These are phyloP conservation scores for Casaregolazyma lundiana DNA, from an alignment of 1,139 yeast species.

Conservation along the genomic window DNA sequence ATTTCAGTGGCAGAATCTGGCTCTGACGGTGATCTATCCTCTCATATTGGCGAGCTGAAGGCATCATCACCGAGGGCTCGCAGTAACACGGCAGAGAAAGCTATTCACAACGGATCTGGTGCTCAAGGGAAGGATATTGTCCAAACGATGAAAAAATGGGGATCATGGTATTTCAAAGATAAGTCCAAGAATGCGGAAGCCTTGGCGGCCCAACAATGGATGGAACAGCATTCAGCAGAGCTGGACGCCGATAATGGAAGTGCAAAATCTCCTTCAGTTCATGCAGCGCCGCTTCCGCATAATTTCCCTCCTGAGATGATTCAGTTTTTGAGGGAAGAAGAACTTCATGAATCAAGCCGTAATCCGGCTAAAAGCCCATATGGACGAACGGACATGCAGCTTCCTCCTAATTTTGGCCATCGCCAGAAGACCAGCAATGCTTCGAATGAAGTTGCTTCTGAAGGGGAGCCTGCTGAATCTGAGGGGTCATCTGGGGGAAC, in stretches of 20 bases:
- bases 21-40: slow-evolving; percentile 10
- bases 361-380: slow-evolving; percentile 18
- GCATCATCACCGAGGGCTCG: neutral
- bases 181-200: slow-evolving; percentile 14
- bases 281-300: slow-evolving; percentile 29
- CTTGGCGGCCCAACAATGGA: neutral
- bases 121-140: slow-evolving; percentile 17
- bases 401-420: slow-evolving; percentile 17
- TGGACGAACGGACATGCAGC: slow-evolving; percentile 24
- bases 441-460: neutral
- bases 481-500: neutral
- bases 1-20: neutral
- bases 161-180: slow-evolving; percentile 30
- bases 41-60: slow-evolving; percentile 11
- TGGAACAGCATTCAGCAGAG: slow-evolving; percentile 1
- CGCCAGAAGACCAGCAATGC: neutral
- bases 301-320: slow-evolving; percentile 30
- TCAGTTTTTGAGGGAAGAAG: slow-evolving; percentile 14
- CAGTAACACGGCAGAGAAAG: neutral
- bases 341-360: slow-evolving; percentile 1
- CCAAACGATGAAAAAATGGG: slow-evolving; percentile 30
- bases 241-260: neutral
- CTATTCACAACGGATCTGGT: neutral
- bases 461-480: neutral
- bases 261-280: slow-evolving; percentile 9